Conservation (phyloP, 371 early-diverging fungal genomes). For the Phascolomyces articulosus region DNA sequence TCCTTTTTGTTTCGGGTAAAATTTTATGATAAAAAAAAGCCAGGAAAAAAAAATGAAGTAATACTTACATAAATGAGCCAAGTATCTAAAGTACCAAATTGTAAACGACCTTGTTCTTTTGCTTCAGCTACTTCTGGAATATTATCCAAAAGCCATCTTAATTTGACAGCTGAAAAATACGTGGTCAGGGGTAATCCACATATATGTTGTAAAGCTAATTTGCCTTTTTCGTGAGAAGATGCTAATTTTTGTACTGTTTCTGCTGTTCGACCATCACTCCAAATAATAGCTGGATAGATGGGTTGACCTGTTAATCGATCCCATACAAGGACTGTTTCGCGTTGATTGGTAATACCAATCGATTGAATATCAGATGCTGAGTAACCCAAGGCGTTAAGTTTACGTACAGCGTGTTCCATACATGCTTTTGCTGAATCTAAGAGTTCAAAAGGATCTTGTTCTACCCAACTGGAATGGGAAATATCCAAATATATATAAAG, state of each 20-base stretch:
- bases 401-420: conserved; percentile 66
- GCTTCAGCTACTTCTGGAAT: conserved; percentile 61
- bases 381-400: conserved; percentile 64
- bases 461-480: conserved; percentile 73
- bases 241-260: conserved; percentile 71
- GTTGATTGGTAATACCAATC: conserved; percentile 94
- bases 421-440: conserved; percentile 72
- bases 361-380: conserved; percentile 64
- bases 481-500: too few species aligned
- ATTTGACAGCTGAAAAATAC: conserved; percentile 91
- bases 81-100: conserved; percentile 91
- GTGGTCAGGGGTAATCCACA: conserved; percentile 92
- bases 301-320: conserved; percentile 80
- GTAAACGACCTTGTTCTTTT: conserved; percentile 27
- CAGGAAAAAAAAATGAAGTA: background rate
- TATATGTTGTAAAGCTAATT: conserved; percentile 50
- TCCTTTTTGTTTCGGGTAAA: background rate
- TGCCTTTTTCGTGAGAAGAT: conserved; percentile 54
- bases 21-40: background rate
- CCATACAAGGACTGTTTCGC: conserved; percentile 92
- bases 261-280: conserved; percentile 88
- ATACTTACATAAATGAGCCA: conserved; percentile 85
- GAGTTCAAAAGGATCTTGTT: conserved; percentile 85
- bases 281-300: conserved; percentile 89
- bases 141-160: conserved; percentile 91